Evolutionary conservation across 108 stramenopile genomes (phyloP).

Genomic region (Fragilaria crotonensis): DNA sequence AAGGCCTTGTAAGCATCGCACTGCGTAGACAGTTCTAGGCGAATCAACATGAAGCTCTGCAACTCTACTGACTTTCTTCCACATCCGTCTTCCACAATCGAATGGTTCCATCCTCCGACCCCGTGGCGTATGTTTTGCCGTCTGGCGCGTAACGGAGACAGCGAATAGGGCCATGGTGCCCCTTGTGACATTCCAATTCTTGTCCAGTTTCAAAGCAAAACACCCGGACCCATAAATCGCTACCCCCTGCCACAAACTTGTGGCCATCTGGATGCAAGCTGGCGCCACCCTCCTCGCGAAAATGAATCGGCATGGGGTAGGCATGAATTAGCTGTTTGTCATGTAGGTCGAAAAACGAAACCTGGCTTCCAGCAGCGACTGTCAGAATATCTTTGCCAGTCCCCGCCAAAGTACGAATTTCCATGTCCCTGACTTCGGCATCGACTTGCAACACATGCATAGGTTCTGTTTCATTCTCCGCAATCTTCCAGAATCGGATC

Average conservation of each 20-base stretch:
- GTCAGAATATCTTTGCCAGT: conserved; percentile 50
- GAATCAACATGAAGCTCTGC: no score
- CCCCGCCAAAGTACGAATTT: conserved; percentile 42
- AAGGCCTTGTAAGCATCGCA: no score
- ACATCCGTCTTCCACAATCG: conserved; percentile 92
- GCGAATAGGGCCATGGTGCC: conserved; percentile 98
- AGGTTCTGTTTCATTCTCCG: conserved; percentile 10
- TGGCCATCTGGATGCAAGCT: conserved; percentile 83
- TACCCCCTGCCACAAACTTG: conserved; percentile 88
- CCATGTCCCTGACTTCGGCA: conserved; percentile 87
- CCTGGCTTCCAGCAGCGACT: conserved; percentile 81
- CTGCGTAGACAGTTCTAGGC: no score
- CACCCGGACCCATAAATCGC: conserved; percentile 92
- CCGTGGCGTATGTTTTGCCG: conserved; percentile 88
- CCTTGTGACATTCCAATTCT: conserved; percentile 90
- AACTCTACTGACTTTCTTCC: conserved; percentile 5
- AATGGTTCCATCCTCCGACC: conserved; percentile 98
- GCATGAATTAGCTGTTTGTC: conserved; percentile 17
- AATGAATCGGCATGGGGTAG: conserved; percentile 90
- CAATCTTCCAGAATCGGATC: conserved; percentile 58
- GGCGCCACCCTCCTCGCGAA: conserved; percentile 91
- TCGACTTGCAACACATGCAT: conserved; percentile 33
- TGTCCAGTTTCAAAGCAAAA: conserved; percentile 87
- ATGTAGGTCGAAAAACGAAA: conserved; percentile 60
- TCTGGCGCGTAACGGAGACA: conserved; percentile 91